Conservation (phyloP, 2,329 filamentous ascomycete species). For the Colletotrichum simmondsii region DNA sequence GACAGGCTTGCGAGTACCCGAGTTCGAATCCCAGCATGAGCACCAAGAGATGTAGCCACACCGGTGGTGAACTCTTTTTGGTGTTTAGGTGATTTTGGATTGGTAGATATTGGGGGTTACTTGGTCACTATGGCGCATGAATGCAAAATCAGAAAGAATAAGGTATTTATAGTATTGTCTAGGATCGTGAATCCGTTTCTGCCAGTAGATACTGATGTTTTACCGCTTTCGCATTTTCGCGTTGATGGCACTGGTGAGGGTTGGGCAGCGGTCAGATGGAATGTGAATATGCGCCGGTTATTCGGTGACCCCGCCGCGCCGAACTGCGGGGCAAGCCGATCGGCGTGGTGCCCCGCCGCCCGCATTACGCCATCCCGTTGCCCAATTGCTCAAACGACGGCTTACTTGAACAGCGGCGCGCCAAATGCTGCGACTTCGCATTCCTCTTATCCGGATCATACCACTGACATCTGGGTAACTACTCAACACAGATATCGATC, state of each 20-base stretch:
- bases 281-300: not conserved
- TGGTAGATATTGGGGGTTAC: too few relatives aligned
- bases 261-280: not conserved
- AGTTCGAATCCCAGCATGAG: too few relatives aligned
- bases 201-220: not conserved
- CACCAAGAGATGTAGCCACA: too few relatives aligned
- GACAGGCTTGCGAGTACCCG: too few relatives aligned
- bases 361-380: constrained; percentile 30
- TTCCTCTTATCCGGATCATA: not conserved
- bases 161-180: too few relatives aligned
- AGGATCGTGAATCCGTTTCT: too few relatives aligned
- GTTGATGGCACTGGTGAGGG: not conserved
- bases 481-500: too few relatives aligned
- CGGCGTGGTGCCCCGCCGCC: constrained; percentile 9
- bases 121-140: not conserved
- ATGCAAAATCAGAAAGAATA: too few relatives aligned
- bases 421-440: too few relatives aligned
- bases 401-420: not conserved
- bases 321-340: constrained; percentile 27
- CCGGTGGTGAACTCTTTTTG: too few relatives aligned
- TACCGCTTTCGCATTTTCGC: not conserved
- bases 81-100: too few relatives aligned
- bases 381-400: constrained; percentile 14
- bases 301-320: constrained; percentile 9
- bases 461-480: not conserved